Percentiles rank a stretch among this genome's conserved stretches.
phyloP scores from a whole-genome alignment of 495 filamentous ascomycete species.

The Penicillium desertorum region DNA sequence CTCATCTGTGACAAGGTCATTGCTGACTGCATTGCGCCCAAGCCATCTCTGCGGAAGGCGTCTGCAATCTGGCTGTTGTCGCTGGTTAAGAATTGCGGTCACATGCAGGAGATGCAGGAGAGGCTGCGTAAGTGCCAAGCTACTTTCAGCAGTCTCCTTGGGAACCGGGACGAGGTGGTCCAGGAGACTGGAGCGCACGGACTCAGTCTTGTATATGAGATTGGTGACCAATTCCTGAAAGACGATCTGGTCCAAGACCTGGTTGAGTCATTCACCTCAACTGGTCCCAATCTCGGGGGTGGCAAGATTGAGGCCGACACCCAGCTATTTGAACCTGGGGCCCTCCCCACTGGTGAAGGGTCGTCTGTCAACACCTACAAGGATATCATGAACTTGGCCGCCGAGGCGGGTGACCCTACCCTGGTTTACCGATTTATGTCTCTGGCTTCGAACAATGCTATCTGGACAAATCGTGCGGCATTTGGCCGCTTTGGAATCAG shows the following conservation, averaged over 20 bases:
- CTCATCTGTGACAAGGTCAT: slow-evolving; percentile 66
- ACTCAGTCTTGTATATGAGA: slow-evolving; percentile 86
- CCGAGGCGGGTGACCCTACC: slow-evolving; percentile 91
- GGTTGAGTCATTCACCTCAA: slow-evolving; percentile 81
- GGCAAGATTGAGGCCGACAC: slow-evolving; percentile 84
- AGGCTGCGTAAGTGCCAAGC: slow-evolving; percentile 76
- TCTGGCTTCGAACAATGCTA: slow-evolving; percentile 86
- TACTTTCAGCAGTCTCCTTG: slow-evolving; percentile 83
- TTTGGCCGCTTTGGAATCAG: slow-evolving; percentile 93
- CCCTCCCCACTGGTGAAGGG: slow-evolving; percentile 85
- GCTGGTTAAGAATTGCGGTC: slow-evolving; percentile 86
- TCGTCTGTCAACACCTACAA: slow-evolving; percentile 91
- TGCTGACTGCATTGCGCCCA: slow-evolving; percentile 71
- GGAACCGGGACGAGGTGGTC: slow-evolving; percentile 86
- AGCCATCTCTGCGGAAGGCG: slow-evolving; percentile 83
- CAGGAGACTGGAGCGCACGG: slow-evolving; percentile 94
- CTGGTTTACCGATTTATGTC: slow-evolving; percentile 98
- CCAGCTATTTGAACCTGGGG: slow-evolving; percentile 90
- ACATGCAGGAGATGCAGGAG: slow-evolving; percentile 65
- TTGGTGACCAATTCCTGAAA: slow-evolving; percentile 75
- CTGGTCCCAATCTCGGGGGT: slow-evolving; percentile 60
- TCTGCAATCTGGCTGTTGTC: slow-evolving; percentile 92
- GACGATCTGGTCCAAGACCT: slow-evolving; percentile 82
- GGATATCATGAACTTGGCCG: slow-evolving; percentile 88
- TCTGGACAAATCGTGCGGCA: slow-evolving; percentile 92